Evolutionary conservation across 108 stramenopile species (phyloP).

Genomic region (Cyclotella cryptica): DNA sequence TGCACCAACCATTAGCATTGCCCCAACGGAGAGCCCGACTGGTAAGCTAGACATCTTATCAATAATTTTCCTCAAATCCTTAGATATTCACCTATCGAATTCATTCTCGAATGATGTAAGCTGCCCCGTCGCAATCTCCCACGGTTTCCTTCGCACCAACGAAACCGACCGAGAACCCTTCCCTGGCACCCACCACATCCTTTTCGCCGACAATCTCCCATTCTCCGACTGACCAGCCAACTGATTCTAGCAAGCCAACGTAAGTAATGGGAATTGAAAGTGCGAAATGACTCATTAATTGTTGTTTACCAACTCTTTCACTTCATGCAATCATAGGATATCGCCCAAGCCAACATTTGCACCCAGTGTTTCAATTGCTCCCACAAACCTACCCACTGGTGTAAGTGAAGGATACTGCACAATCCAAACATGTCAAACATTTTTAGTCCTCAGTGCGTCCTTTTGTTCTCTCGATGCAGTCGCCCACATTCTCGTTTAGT

Average conservation of each 20-base stretch:
- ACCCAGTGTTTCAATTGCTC: too few species aligned
- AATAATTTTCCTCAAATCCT: not conserved
- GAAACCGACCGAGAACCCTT: conserved; percentile 13
- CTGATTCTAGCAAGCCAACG: not conserved
- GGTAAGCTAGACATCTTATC: not conserved
- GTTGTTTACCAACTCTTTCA: too few species aligned
- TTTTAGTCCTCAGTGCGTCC: too few species aligned
- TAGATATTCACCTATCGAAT: not conserved
- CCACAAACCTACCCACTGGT: too few species aligned
- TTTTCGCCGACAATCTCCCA: conserved; percentile 2
- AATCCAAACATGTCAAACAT: too few species aligned
- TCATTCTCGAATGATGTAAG: not conserved
- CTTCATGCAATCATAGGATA: too few species aligned
- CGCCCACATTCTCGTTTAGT: conserved; percentile 25
- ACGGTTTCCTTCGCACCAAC: conserved; percentile 5
- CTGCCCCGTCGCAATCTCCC: not conserved
- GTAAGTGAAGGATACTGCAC: too few species aligned
- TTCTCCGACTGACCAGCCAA: conserved; percentile 1
- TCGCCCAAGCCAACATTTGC: too few species aligned
- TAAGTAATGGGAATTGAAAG: too few species aligned
- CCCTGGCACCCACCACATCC: not conserved
- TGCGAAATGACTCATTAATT: too few species aligned
- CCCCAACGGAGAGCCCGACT: not conserved
- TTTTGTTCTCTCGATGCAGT: too few species aligned
- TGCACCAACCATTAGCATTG: not conserved